Conservation (phyloP, 2,329 filamentous ascomycete species). For the Penicillium sclerotiorum region DNA sequence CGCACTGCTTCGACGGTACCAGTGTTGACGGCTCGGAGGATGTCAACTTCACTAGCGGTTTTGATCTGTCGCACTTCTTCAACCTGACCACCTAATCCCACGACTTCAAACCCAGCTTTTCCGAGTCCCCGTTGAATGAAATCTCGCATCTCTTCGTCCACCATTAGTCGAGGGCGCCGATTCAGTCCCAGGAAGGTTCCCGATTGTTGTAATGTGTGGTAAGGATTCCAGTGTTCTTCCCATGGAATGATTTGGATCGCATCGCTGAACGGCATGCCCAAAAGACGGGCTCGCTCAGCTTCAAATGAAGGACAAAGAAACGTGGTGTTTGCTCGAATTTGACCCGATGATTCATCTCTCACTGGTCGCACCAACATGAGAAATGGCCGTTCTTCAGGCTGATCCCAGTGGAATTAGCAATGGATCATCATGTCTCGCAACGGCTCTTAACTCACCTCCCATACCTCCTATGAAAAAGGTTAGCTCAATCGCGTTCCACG, state of each 20-base stretch:
- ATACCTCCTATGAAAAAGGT: constrained; percentile 58
- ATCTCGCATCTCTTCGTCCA: constrained; percentile 67
- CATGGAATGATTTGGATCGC: constrained; percentile 59
- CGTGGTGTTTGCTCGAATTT: constrained; percentile 56
- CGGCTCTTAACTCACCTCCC: constrained; percentile 43
- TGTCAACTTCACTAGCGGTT: constrained; percentile 57
- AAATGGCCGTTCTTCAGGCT: constrained; percentile 66
- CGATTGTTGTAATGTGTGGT: constrained; percentile 55
- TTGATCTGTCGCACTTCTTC: constrained; percentile 64
- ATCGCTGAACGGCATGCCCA: constrained; percentile 59
- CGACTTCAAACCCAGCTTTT: constrained; percentile 57
- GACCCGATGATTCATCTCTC: constrained; percentile 37
- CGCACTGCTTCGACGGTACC: constrained; percentile 64
- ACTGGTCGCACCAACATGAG: constrained; percentile 61
- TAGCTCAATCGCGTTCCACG: too few species aligned
- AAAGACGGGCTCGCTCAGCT: constrained; percentile 60
- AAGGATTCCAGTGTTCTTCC: constrained; percentile 69
- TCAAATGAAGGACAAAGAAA: constrained; percentile 65
- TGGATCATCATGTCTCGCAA: background rate
- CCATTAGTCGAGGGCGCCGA: constrained; percentile 54
- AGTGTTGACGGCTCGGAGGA: constrained; percentile 64
- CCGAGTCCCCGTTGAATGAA: constrained; percentile 62
- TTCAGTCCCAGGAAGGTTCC: constrained; percentile 38
- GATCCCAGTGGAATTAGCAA: background rate
- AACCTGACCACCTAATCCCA: constrained; percentile 57